Evolutionary conservation across 2,329 filamentous ascomycete species (phyloP), one percentile per base, ranked within the genome.

Genomic region (Trichophyton verrucosum): DNA sequence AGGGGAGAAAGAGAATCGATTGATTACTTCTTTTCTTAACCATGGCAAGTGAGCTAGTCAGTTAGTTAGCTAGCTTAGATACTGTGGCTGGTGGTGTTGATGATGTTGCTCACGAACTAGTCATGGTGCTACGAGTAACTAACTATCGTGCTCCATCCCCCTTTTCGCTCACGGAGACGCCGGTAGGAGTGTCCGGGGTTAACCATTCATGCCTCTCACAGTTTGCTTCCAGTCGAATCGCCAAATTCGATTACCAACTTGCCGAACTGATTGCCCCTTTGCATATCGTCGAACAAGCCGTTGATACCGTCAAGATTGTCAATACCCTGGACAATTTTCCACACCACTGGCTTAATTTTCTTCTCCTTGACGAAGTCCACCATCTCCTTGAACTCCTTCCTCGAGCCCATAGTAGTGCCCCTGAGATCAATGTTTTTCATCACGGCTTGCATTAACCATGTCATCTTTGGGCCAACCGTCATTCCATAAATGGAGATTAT

Each of bases 331-430:
- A 88, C 82, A 0, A 86, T 82, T 59, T 86, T 81, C 65, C 87
- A 94, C 0, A 97, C 82, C 2, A 96, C 79, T 0, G 92, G 91
- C 60, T 78, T 81, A 63, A 96, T 85, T 69, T 86, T 82, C 65
- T 89, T 84, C 64, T 85, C 75, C 11, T 80, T 79, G 40, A 96
- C 87, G 75, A 96, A 96, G 1, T 81, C 79, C 4, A 96, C 80
- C 90, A 97, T 96, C 22, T 94, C 89, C n/a, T 78, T 78, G 70
- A 96, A 97, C 75, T 97, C 94, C 69, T 83, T 85, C 51, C 88
- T 81, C 30, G 89, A 95, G 0, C 92, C 92, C 91, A 97, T 96
- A 0, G 91, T 96, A 13, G 83, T 86, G 17, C 94, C 92, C 57
- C 82, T 82, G 30, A 97, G 80, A 66, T 97, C 92, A 59, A 96